Evolutionary conservation across 768 basidiomycete species (phyloP).

Genomic region (Mycena galopus): DNA sequence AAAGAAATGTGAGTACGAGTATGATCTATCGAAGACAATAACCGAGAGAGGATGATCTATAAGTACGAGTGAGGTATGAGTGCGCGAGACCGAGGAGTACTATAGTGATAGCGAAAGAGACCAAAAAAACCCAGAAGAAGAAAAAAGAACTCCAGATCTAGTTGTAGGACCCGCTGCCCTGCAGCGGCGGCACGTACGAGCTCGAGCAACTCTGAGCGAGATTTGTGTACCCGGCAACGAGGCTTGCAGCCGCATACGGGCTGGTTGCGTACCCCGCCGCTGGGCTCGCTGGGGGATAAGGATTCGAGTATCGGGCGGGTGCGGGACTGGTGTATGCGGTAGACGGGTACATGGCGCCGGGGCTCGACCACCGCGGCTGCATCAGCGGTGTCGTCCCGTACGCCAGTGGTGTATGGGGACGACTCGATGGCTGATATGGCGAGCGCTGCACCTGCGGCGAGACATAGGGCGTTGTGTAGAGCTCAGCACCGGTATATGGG

Average conservation of each 20-base stretch:
- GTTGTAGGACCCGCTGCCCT: neutral
- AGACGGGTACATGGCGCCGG: constrained; percentile 2
- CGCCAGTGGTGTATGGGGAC: constrained; percentile 5
- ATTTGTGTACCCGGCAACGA: neutral
- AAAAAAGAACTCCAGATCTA: too few relatives aligned
- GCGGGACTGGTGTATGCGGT: constrained; percentile 5
- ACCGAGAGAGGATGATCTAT: too few relatives aligned
- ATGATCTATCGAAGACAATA: too few relatives aligned
- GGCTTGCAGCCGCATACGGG: neutral
- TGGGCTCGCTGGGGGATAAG: neutral
- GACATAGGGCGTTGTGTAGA: constrained; percentile 1
- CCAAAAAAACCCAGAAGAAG: too few relatives aligned
- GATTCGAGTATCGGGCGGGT: constrained; percentile 1
- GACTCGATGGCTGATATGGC: constrained; percentile 16
- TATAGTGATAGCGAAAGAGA: too few relatives aligned
- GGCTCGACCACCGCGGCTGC: constrained; percentile 1
- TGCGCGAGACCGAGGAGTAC: too few relatives aligned
- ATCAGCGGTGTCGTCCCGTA: constrained; percentile 8
- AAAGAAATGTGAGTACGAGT: too few relatives aligned
- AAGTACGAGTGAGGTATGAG: too few relatives aligned
- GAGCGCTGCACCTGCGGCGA: neutral
- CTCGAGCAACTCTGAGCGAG: constrained; percentile 8
- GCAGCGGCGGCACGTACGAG: constrained; percentile 7
- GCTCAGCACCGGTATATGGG: constrained; percentile 8
- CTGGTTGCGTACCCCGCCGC: neutral